Conservation (phyloP, 768 basidiomycete species). For the Leccinum pellstonianum region DNA sequence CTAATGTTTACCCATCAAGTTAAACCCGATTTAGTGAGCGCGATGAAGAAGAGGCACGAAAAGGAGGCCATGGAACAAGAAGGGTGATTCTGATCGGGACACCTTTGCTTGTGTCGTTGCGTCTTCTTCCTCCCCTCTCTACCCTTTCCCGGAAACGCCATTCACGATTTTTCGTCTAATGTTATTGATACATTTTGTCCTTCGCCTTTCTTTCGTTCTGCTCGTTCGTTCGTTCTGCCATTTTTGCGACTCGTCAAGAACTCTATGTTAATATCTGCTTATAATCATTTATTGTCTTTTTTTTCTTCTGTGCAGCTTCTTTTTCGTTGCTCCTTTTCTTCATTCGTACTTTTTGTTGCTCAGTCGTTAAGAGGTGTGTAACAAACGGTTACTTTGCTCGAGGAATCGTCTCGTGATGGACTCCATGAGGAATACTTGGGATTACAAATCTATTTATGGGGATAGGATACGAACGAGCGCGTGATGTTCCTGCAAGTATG, state of each 20-base stretch:
- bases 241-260: background rate
- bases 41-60: slow-evolving; percentile 81
- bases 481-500: background rate
- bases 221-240: background rate
- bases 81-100: slow-evolving; percentile 9
- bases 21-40: slow-evolving; percentile 54
- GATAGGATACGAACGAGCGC: background rate
- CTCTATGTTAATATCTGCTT: background rate
- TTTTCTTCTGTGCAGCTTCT: background rate
- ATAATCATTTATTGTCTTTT: background rate
- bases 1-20: background rate
- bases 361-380: background rate
- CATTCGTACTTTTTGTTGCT: background rate
- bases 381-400: background rate
- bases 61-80: slow-evolving; percentile 69
- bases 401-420: background rate
- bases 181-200: background rate
- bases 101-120: no score
- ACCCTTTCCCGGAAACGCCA: background rate
- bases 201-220: background rate
- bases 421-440: no score
- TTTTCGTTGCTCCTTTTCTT: background rate
- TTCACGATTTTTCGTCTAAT: background rate
- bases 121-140: background rate
- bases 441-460: background rate